Evolutionary conservation across 441 rosid species (phyloP).

Genomic region (Pelargonium fulgidum): DNA sequence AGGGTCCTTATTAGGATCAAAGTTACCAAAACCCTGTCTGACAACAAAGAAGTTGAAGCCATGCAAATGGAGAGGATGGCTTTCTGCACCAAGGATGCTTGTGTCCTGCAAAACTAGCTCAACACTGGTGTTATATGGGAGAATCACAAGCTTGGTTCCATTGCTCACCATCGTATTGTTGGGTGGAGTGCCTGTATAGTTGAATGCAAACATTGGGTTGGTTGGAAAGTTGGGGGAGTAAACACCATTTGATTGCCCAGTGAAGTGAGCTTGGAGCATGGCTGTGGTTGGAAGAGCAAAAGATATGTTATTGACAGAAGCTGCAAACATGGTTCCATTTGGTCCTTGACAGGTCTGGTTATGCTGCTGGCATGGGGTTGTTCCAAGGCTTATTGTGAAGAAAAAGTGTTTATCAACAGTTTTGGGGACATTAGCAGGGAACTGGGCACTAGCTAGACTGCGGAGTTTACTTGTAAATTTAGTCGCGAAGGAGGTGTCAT

Average conservation of each 20-base stretch:
- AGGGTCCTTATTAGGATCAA: constrained; percentile 42
- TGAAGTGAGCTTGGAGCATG: constrained; percentile 57
- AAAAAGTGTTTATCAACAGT: constrained; percentile 49
- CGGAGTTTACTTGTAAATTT: constrained; percentile 33
- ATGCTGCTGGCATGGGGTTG: constrained; percentile 32
- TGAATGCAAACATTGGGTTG: constrained; percentile 46
- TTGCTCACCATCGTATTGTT: constrained; percentile 31
- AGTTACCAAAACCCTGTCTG: constrained; percentile 55
- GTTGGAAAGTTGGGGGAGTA: constrained; percentile 53
- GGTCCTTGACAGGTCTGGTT: constrained; percentile 18
- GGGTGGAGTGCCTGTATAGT: constrained; percentile 49
- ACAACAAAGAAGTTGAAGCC: constrained; percentile 57
- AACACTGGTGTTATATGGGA: constrained; percentile 48
- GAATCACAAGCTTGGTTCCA: constrained; percentile 44
- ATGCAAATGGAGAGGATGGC: constrained; percentile 27
- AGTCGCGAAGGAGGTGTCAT: constrained; percentile 40
- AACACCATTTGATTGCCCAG: constrained; percentile 34
- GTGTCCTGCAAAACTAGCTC: constrained; percentile 64
- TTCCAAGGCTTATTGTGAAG: constrained; percentile 45
- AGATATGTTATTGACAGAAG: constrained; percentile 51
- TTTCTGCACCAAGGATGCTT: constrained; percentile 39
- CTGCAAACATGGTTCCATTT: constrained; percentile 43
- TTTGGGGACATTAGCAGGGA: constrained; percentile 48
- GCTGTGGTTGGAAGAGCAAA: constrained; percentile 43
- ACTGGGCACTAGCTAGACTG: constrained; percentile 35